Evolutionary conservation across 2,329 filamentous ascomycete genomes (phyloP).

Genomic region (Penicillium sp.): DNA sequence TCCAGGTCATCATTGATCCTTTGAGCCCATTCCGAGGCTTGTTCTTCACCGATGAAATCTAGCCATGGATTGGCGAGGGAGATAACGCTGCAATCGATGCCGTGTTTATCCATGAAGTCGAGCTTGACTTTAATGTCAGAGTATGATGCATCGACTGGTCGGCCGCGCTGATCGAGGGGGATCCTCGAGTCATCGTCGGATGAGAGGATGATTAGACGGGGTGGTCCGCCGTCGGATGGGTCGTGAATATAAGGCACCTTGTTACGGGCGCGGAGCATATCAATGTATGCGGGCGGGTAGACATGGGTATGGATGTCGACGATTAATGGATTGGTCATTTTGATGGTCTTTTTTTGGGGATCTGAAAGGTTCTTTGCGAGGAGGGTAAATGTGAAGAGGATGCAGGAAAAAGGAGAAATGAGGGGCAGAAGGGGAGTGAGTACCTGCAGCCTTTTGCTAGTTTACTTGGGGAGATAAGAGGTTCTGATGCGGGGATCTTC

Average conservation of each 20-base stretch:
- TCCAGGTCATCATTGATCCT: constrained; percentile 80
- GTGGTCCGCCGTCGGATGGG: constrained; percentile 38
- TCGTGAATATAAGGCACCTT: constrained; percentile 51
- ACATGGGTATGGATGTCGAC: constrained; percentile 67
- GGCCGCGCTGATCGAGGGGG: constrained; percentile 60
- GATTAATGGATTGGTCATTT: constrained; percentile 44
- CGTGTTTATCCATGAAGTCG: constrained; percentile 83
- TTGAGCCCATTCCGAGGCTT: constrained; percentile 66
- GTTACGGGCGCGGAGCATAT: constrained; percentile 58
- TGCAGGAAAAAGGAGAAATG: not conserved
- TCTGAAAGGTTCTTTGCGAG: not conserved
- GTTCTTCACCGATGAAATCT: constrained; percentile 70
- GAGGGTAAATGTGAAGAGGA: not conserved
- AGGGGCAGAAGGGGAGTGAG: not conserved
- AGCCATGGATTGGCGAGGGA: constrained; percentile 94
- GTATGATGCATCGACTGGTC: constrained; percentile 82
- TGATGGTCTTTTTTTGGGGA: not conserved
- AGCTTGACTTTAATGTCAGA: constrained; percentile 79
- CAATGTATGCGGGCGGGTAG: constrained; percentile 64
- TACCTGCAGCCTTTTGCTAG: not conserved
- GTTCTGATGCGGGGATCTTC: constrained; percentile 11
- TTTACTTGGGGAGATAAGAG: constrained; percentile 13
- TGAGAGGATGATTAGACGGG: constrained; percentile 52
- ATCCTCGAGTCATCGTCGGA: constrained; percentile 50
- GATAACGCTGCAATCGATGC: constrained; percentile 80